These are phyloP conservation scores for Poteriospumella lacustris DNA, from an alignment of 108 stramenopile species.

Conservation along the genomic window DNA sequence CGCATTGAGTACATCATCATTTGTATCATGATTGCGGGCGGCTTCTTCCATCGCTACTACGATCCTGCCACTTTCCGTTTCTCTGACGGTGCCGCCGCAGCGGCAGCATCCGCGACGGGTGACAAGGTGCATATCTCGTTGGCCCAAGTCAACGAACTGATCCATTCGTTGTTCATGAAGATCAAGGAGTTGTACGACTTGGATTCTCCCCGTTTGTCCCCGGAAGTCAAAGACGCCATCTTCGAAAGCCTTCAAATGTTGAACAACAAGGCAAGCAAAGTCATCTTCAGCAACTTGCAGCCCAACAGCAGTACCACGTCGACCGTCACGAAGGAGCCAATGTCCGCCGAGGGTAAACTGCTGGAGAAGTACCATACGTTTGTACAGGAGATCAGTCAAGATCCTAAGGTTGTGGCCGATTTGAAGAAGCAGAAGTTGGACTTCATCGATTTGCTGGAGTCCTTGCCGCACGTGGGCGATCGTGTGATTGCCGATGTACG, in stretches of 20 bases:
- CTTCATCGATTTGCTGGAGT: not conserved
- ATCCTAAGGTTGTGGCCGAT: not conserved
- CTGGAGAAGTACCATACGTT: not conserved
- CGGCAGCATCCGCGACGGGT: not conserved
- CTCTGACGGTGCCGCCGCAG: too few species aligned
- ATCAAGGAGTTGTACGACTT: conserved; percentile 14
- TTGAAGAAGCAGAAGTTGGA: not conserved
- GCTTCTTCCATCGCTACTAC: conserved; percentile 31
- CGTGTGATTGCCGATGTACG: conserved; percentile 13
- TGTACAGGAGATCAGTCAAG: not conserved
- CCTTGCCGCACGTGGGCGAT: not conserved
- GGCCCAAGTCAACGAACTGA: conserved; percentile 11
- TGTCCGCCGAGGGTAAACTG: not conserved
- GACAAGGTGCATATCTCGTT: not conserved
- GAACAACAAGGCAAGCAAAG: too few species aligned
- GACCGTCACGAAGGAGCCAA: not conserved
- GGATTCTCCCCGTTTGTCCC: not conserved
- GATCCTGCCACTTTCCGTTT: not conserved
- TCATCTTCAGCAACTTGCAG: not conserved
- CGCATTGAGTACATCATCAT: not conserved
- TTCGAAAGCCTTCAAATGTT: too few species aligned
- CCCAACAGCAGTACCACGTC: not conserved
- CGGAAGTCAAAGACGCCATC: conserved; percentile 3
- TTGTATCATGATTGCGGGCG: not conserved
- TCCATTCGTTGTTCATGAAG: conserved; percentile 4